Evolutionary conservation across 805 yeast genomes (phyloP).

Genomic region (Metschnikowia peoriensis): DNA sequence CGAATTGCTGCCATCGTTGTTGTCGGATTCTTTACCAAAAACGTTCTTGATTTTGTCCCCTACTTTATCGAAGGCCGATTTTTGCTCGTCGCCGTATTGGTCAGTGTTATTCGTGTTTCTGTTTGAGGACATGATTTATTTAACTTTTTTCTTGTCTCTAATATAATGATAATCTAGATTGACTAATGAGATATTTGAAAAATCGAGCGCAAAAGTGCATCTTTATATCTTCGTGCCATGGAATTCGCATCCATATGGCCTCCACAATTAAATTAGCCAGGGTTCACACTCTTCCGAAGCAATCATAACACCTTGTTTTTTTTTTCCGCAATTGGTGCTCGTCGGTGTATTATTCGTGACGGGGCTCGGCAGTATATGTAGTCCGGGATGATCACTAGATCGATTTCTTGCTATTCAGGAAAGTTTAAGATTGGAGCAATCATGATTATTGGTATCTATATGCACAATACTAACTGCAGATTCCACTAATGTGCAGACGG

Average conservation of each 20-base stretch:
- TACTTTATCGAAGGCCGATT: conserved; percentile 3
- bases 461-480: not conserved
- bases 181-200: too few species aligned
- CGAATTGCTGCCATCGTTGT: not conserved
- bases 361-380: not conserved
- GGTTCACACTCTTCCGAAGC: not conserved
- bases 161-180: not conserved
- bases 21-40: conserved; percentile 9
- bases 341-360: not conserved
- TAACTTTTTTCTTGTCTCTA: too few species aligned
- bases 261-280: not conserved
- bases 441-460: not conserved
- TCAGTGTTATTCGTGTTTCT: not conserved
- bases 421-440: not conserved
- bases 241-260: not conserved
- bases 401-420: not conserved
- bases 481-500: not conserved
- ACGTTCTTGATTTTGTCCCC: conserved; percentile 16
- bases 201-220: not conserved
- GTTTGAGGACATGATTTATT: conserved; percentile 9
- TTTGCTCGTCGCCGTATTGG: conserved; percentile 14
- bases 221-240: not conserved
- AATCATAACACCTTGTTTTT: not conserved
- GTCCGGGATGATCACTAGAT: not conserved
- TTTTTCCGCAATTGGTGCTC: not conserved